phyloP scores from a whole-genome alignment of 192 early-diverging fungal genomes.

The Coemansia sp. region DNA sequence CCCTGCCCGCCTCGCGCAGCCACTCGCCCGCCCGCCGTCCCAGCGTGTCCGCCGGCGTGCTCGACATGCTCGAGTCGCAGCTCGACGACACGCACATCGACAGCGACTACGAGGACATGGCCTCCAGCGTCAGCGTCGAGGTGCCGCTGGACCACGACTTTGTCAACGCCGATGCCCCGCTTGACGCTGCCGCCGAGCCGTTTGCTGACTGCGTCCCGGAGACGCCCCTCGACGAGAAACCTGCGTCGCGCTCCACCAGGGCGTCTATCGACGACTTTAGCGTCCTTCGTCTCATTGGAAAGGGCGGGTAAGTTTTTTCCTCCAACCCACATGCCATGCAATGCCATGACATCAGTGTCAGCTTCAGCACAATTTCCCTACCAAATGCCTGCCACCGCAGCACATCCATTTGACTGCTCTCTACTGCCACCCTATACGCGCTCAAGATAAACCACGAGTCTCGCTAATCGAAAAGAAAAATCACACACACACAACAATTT shows the following conservation, averaged over 20 bases:
- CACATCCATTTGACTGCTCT: conserved; percentile 22
- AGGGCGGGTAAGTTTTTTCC: conserved; percentile 53
- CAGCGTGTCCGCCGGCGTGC: conserved; percentile 37
- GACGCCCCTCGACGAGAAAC: neutral
- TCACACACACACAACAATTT: no score
- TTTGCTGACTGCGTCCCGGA: neutral
- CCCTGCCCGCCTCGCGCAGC: no score
- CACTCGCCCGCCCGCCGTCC: no score
- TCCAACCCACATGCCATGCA: neutral
- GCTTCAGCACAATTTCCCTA: no score
- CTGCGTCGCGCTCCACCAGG: neutral
- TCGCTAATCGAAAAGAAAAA: neutral
- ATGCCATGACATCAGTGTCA: no score
- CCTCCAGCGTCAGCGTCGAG: conserved; percentile 35
- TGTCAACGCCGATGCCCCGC: conserved; percentile 25
- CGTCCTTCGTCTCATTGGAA: conserved; percentile 62
- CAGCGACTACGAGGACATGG: conserved; percentile 50
- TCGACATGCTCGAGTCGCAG: conserved; percentile 45
- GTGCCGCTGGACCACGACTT: conserved; percentile 49
- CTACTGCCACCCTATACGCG: conserved; percentile 10
- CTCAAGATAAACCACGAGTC: neutral
- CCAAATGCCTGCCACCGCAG: no score
- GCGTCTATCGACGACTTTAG: conserved; percentile 57
- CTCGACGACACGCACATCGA: conserved; percentile 42
- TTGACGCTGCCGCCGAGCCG: no score